A percentile compares a stretch with the other conserved stretches of the same genome.
phyloP scores from a whole-genome alignment of 306 rosid species.

The Gastrolobium bilobum region DNA sequence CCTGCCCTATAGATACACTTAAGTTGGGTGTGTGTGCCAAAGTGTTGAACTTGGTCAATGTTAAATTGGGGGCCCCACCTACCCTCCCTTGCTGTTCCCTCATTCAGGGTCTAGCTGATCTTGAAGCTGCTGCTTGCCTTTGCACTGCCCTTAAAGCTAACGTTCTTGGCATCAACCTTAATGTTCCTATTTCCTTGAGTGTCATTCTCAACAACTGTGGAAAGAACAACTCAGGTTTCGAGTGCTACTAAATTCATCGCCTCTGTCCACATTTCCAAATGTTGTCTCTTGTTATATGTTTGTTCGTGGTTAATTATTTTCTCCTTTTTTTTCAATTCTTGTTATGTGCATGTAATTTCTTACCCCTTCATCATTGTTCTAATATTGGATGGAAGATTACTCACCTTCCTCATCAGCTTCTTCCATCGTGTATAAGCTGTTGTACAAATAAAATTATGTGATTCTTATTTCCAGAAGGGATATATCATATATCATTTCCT shows the following conservation, averaged over 20 bases:
- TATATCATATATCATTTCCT: too few species aligned
- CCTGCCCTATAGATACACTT: constrained; percentile 59
- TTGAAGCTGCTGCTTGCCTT: constrained; percentile 69
- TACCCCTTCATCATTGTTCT: constrained; percentile 7
- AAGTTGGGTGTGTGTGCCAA: constrained; percentile 67
- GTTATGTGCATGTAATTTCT: not conserved
- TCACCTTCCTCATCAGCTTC: not conserved
- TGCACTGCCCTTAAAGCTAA: constrained; percentile 68
- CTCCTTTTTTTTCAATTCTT: constrained; percentile 7
- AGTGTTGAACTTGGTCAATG: constrained; percentile 49
- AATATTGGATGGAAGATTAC: not conserved
- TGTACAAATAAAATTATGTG: too few species aligned
- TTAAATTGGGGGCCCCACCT: constrained; percentile 60
- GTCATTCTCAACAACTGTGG: constrained; percentile 71
- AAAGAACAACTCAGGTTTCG: constrained; percentile 36
- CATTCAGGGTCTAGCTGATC: constrained; percentile 54
- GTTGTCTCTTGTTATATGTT: not conserved
- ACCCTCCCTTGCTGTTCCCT: constrained; percentile 63
- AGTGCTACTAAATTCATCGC: constrained; percentile 36
- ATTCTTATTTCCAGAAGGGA: too few species aligned
- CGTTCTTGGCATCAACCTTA: constrained; percentile 62
- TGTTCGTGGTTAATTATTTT: not conserved
- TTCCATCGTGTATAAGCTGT: too few species aligned
- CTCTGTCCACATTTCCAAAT: not conserved
- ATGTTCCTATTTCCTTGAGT: constrained; percentile 60